Base-by-base conservation (phyloP, 768 basidiomycete genomes). In the Pisolithus tinctorius region DNA sequence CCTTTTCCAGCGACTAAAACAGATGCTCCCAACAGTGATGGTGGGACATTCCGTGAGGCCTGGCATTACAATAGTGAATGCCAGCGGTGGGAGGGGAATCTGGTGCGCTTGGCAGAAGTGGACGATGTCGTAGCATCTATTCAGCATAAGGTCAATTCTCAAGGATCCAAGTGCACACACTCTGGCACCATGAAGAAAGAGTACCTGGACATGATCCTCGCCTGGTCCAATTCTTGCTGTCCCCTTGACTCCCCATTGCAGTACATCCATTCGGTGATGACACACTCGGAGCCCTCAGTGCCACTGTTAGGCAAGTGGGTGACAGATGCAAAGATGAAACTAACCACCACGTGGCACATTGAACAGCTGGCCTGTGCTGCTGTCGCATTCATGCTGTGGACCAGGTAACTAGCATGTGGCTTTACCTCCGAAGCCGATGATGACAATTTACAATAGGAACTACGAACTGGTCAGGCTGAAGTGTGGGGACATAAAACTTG, bases 391-490 rank as follows among this genome's bases (percentile, higher is more conserved):
- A 50, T 17, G 8, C 11, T 50, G 7, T 50, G 49, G 49, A 43
- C 30, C 3, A 43, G 49, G 49, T 50, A 20, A 1, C 41, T 20
- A 6, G 17, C 4, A 37, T 20, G 20, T 20, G 20, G 20, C 30
- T 34, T 14, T 8, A 31, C 6, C 26, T 38, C 14, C 6, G 4
- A 38, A 14, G 13, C 2, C 37, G 20, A 20, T 20, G 20, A 20
- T 20, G 20, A 20, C 20, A 20, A 2, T 20, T 20, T 20, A 20
- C 20, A 3, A 4, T 37, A 72, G 69, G 40, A 66, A 65, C 54
- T 69, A 66, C 36, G 68, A 73, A 52, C 51, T 63, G 1, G 48
- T 65, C 9, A 55, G 58, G 8, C 30, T 72, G 1, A 57, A 63
- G 30, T 6, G 51, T 8, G 44, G 54, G 4, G 54, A 71, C 36